phyloP scores from a whole-genome alignment of 2,329 filamentous ascomycete species.

The Hyphodiscus sp. region DNA sequence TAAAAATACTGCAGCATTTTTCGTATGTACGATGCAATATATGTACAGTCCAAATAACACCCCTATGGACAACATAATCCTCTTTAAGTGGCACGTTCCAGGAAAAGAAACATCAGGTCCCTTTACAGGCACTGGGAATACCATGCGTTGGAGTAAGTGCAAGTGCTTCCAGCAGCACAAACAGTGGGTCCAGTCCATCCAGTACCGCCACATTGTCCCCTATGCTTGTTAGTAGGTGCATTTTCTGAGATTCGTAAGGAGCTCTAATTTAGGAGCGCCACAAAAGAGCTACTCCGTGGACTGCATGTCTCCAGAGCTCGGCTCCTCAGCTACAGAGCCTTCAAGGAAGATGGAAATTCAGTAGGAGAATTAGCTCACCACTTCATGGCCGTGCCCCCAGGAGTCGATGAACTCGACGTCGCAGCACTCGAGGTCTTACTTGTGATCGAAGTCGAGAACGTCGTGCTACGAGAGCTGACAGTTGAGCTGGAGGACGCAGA shows the following conservation, averaged over 20 bases:
- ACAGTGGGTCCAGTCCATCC: slow-evolving; percentile 20
- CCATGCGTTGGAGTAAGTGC: slow-evolving; percentile 18
- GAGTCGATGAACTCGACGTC: not conserved
- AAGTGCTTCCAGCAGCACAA: slow-evolving; percentile 23
- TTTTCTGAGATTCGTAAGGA: too few relatives aligned
- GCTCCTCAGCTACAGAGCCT: too few relatives aligned
- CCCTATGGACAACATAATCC: not conserved
- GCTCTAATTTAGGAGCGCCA: too few relatives aligned
- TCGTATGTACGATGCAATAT: not conserved
- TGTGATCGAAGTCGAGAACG: not conserved
- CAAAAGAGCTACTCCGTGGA: too few relatives aligned
- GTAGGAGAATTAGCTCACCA: slow-evolving; percentile 1
- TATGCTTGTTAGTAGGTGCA: too few relatives aligned
- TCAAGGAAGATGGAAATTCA: too few relatives aligned
- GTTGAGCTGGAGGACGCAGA: not conserved
- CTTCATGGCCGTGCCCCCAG: slow-evolving; percentile 11
- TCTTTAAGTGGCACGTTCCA: not conserved
- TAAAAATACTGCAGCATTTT: too few relatives aligned
- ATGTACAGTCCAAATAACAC: not conserved
- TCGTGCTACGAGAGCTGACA: not conserved
- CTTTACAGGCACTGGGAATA: slow-evolving; percentile 26
- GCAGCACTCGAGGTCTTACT: slow-evolving; percentile 2
- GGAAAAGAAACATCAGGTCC: not conserved
- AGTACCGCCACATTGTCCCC: slow-evolving; percentile 21
- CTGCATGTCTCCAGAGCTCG: too few relatives aligned